A percentile compares a stretch with the other conserved stretches of the same genome.
Conservation (phyloP, 2,329 filamentous ascomycete genomes). For the Kalaharituber pfeilii region DNA sequence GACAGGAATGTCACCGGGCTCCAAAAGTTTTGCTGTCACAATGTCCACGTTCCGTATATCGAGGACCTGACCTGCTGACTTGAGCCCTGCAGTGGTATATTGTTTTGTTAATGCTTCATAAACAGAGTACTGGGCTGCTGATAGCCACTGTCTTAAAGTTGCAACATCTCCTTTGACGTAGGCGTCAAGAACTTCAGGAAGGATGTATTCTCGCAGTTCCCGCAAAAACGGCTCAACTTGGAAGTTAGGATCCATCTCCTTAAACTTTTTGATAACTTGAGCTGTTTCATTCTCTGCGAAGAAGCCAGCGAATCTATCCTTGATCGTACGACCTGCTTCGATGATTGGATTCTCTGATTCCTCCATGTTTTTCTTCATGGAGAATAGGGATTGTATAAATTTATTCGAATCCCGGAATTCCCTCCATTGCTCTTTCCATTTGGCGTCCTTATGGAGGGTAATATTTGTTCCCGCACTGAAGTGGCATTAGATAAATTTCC, state of each 20-base stretch:
- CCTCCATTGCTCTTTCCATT: slow-evolving; percentile 97
- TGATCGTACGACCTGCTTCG: slow-evolving; percentile 80
- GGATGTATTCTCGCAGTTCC: slow-evolving; percentile 92
- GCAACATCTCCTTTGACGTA: slow-evolving; percentile 93
- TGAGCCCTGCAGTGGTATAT: slow-evolving; percentile 81
- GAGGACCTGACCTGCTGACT: slow-evolving; percentile 84
- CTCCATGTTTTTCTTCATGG: slow-evolving; percentile 70
- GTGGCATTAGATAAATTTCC: slow-evolving; percentile 24
- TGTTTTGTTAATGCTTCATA: slow-evolving; percentile 95
- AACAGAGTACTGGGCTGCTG: slow-evolving; percentile 86
- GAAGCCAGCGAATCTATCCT: slow-evolving; percentile 81
- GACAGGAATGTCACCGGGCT: slow-evolving; percentile 76
- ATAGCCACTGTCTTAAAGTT: slow-evolving; percentile 85
- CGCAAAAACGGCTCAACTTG: slow-evolving; percentile 87
- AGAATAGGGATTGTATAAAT: slow-evolving; percentile 74
- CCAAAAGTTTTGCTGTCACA: slow-evolving; percentile 58
- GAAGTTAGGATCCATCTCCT: slow-evolving; percentile 86
- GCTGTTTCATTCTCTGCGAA: slow-evolving; percentile 98
- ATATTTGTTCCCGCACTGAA: slow-evolving; percentile 78
- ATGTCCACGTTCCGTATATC: slow-evolving; percentile 93
- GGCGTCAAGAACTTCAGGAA: slow-evolving; percentile 90
- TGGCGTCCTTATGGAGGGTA: slow-evolving; percentile 88
- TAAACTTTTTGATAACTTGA: slow-evolving; percentile 94
- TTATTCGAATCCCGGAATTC: slow-evolving; percentile 84
- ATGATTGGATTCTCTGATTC: slow-evolving; percentile 96